phyloP scores from a whole-genome alignment of 495 filamentous ascomycete genomes.

The Talaromyces proteolyticus region DNA sequence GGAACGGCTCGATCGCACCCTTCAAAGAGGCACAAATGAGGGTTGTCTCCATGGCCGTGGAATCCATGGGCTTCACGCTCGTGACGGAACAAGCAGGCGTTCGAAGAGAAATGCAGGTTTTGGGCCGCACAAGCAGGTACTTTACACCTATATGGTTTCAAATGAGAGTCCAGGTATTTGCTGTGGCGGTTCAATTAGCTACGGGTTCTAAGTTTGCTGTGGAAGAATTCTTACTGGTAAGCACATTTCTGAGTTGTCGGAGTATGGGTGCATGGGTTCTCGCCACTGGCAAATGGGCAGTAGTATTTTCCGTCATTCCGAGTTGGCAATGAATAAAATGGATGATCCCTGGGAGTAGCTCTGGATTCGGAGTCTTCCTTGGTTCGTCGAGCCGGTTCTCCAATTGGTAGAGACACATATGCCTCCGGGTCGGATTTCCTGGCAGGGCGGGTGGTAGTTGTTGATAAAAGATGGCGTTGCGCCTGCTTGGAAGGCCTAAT shows the following conservation, averaged over 20 bases:
- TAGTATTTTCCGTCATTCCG: slow-evolving; percentile 77
- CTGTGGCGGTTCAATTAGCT: slow-evolving; percentile 45
- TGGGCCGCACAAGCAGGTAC: slow-evolving; percentile 67
- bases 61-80: slow-evolving; percentile 92
- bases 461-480: slow-evolving; percentile 28
- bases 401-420: slow-evolving; percentile 29
- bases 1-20: slow-evolving; percentile 75
- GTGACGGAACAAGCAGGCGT: slow-evolving; percentile 89
- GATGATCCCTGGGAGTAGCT: slow-evolving; percentile 65
- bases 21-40: slow-evolving; percentile 75
- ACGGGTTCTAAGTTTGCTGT: not conserved
- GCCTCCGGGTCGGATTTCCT: slow-evolving; percentile 33
- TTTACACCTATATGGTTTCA: slow-evolving; percentile 93
- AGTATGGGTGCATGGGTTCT: slow-evolving; percentile 72
- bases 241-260: slow-evolving; percentile 93
- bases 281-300: slow-evolving; percentile 72
- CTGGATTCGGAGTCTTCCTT: slow-evolving; percentile 44
- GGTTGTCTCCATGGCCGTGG: slow-evolving; percentile 89
- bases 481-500: slow-evolving; percentile 31
- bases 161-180: slow-evolving; percentile 91
- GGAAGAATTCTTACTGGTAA: slow-evolving; percentile 68
- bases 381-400: slow-evolving; percentile 34
- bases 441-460: slow-evolving; percentile 25
- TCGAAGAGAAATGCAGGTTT: slow-evolving; percentile 74
- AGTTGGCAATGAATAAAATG: slow-evolving; percentile 66